Base-by-base conservation (phyloP, 768 basidiomycete genomes). In the Calocybe cyanea region DNA sequence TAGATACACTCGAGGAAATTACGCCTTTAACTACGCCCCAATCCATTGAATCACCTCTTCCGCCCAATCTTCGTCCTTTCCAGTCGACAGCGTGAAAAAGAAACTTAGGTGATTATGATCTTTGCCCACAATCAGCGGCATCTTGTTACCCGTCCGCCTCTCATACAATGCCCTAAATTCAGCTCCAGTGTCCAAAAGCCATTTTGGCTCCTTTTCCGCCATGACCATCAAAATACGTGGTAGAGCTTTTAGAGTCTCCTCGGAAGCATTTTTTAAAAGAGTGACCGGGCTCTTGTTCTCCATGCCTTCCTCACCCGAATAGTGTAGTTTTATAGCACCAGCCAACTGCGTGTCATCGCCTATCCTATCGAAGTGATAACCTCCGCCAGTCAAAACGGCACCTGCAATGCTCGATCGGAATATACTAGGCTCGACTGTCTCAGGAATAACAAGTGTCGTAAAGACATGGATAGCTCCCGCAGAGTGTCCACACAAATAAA, bases 61-160 rank as follows among this genome's bases (percentile, higher is more conserved):
- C 1, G 68, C 82, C 82, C 83, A 85, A 24, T 75, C 69, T 53
- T 85, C 83, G 14, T 78, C 84, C 52, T 77, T 60, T 1, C 83
- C 82, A 2, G 71, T 75, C 2, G 67, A 58, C 46, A 83, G 54
- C 11, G 70, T 71, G 65, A 66, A 72, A 39, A 72, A 70, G 11
- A 71, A 54, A 48, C 82, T 85, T 45, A 85, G 64, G 52, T 85
- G 84, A 58, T 85, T 85, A 50, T 87, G 83, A 0, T 76, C 76
- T 47, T 57, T 56, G 0, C 67, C 73, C 19, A 77, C 55, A 14
- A 76, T 53, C 35, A 63, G 64, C 50, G 54, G 56, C 9, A 71
- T 59, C 18, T 56, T 41, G 45, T 55, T 55, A 3, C 64, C 66
- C 7, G 68, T 51, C 39, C 61, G 67, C 32, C 62, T 66, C 43